phyloP scores from a whole-genome alignment of 179 eudicot genomes.

The Gypsophila paniculata region DNA sequence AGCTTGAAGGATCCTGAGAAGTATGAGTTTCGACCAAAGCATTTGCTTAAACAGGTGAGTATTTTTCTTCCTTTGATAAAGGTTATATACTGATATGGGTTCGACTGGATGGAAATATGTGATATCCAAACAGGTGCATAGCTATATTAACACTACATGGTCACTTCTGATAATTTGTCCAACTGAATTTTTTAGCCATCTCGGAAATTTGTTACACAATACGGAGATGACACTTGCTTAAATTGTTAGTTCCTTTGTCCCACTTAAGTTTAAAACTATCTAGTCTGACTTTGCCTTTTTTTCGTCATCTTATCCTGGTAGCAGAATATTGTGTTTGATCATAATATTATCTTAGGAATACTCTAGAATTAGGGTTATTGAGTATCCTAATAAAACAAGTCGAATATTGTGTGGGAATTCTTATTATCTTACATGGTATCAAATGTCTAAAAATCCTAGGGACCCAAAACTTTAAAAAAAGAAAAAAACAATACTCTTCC shows the following conservation, averaged over 20 bases:
- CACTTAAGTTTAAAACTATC: background rate
- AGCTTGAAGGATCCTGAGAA: conserved; percentile 93
- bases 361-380: no score
- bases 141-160: no score
- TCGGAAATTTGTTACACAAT: background rate
- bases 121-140: no score
- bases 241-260: background rate
- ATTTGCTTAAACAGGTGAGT: conserved; percentile 80
- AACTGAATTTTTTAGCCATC: background rate
- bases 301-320: background rate
- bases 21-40: conserved; percentile 90
- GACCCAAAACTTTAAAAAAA: no score
- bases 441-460: no score
- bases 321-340: no score
- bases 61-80: background rate
- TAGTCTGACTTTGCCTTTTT: background rate
- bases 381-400: no score
- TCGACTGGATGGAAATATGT: background rate
- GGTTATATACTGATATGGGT: background rate
- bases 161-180: no score
- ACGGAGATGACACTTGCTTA: background rate
- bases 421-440: no score
- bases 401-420: no score
- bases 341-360: no score
- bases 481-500: no score